phyloP scores from a whole-genome alignment of 176 grass and related monocot species.

The Juncus inflexus region DNA sequence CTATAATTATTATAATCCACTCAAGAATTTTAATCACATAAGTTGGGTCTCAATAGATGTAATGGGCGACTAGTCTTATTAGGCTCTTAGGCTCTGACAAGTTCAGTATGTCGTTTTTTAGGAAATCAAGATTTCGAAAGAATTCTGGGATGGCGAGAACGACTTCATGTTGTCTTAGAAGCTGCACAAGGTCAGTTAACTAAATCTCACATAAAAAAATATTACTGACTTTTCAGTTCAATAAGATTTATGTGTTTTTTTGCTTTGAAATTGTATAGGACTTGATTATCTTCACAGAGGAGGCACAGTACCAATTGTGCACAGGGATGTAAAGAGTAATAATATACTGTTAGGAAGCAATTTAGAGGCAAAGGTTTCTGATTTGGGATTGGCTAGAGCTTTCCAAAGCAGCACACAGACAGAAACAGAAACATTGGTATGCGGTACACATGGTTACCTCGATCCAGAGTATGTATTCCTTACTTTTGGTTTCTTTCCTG shows the following conservation, averaged over 20 bases:
- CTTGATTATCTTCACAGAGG: too few relatives aligned
- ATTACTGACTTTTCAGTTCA: not conserved
- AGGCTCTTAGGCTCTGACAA: too few relatives aligned
- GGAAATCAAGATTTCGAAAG: not conserved
- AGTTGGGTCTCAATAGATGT: too few relatives aligned
- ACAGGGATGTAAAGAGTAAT: too few relatives aligned
- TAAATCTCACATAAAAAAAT: not conserved
- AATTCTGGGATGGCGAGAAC: constrained; percentile 30
- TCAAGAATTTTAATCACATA: too few relatives aligned
- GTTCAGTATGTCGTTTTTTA: too few relatives aligned
- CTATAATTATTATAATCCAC: too few relatives aligned
- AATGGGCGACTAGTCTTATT: too few relatives aligned
- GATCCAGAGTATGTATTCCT: constrained; percentile 43
- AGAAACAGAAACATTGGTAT: constrained; percentile 14
- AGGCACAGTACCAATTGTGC: too few relatives aligned
- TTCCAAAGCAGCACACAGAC: constrained; percentile 4
- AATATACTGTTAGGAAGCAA: too few relatives aligned
- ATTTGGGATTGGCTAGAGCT: constrained; percentile 53
- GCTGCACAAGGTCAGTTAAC: not conserved
- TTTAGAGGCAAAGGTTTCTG: constrained; percentile 33
- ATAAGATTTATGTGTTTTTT: constrained; percentile 1
- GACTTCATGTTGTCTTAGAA: constrained; percentile 21
- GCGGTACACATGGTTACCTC: constrained; percentile 37
- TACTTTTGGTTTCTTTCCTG: not conserved
- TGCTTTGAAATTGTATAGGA: constrained; percentile 33